These are phyloP conservation scores for Prunus fruticosa DNA, from an alignment of 306 rosid species.

Conservation along the genomic window DNA sequence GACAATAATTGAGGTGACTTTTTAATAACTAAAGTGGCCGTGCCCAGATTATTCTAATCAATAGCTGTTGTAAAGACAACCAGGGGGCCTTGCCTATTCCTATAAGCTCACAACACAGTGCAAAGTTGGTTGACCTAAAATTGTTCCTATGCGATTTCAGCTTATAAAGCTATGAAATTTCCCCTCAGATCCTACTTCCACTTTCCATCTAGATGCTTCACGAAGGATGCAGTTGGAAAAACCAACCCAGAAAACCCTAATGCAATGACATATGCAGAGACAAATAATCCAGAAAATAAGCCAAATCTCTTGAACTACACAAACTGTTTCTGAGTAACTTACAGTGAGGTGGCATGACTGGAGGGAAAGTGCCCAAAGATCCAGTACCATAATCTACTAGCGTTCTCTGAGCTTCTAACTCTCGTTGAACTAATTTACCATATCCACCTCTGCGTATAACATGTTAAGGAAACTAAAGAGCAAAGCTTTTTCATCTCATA, in stretches of 20 bases:
- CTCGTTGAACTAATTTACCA: slow-evolving; percentile 86
- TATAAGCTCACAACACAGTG: neutral
- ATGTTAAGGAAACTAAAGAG: slow-evolving; percentile 54
- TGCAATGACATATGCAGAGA: neutral
- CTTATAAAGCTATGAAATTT: neutral
- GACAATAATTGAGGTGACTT: neutral
- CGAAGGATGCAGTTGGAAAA: neutral
- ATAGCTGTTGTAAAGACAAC: neutral
- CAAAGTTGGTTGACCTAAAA: neutral
- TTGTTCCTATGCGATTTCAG: neutral
- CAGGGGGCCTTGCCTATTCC: neutral
- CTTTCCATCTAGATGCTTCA: neutral
- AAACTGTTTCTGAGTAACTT: slow-evolving; percentile 34
- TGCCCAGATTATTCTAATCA: neutral
- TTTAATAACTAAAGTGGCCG: neutral
- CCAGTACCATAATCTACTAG: slow-evolving; percentile 97
- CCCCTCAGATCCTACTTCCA: neutral
- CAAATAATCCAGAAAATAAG: neutral
- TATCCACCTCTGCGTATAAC: slow-evolving; percentile 89
- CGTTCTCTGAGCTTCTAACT: slow-evolving; percentile 93
- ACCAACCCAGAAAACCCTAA: neutral
- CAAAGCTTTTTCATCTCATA: neutral
- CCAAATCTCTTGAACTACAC: slow-evolving; percentile 2
- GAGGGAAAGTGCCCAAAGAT: slow-evolving; percentile 81
- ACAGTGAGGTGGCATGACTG: slow-evolving; percentile 68